phyloP scores from a whole-genome alignment of 129 eudicot genomes.

The Arctium lappa region DNA sequence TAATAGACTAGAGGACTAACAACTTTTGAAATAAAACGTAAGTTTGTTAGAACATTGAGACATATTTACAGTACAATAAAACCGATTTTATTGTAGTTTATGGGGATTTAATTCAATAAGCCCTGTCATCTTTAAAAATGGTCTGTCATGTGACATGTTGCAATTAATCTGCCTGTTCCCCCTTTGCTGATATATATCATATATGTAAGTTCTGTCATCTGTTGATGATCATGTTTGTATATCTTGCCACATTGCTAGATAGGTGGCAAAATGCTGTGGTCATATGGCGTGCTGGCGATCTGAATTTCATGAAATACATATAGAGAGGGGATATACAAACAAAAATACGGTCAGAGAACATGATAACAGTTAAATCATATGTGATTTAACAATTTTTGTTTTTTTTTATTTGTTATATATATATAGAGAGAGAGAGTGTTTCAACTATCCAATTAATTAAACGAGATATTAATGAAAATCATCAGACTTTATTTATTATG shows the following conservation, averaged over 20 bases:
- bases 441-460: too few species aligned
- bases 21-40: too few species aligned
- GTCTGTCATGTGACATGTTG: slow-evolving; percentile 20
- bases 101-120: not conserved
- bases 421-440: too few species aligned
- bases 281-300: not conserved
- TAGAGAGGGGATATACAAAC: too few species aligned
- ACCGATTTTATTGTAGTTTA: not conserved
- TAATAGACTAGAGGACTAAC: not conserved
- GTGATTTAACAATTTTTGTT: too few species aligned
- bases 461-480: too few species aligned
- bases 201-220: slow-evolving; percentile 3
- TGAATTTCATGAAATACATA: not conserved
- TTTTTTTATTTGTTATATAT: too few species aligned
- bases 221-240: slow-evolving; percentile 14
- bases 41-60: too few species aligned
- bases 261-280: slow-evolving; percentile 15
- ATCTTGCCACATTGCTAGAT: slow-evolving; percentile 26
- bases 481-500: too few species aligned
- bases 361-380: too few species aligned
- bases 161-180: not conserved
- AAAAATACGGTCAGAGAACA: too few species aligned
- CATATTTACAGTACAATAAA: too few species aligned
- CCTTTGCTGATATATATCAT: slow-evolving; percentile 22
- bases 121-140: slow-evolving; percentile 1